Base-by-base conservation (phyloP, 768 basidiomycete species). In the Asterophora parasitica region DNA sequence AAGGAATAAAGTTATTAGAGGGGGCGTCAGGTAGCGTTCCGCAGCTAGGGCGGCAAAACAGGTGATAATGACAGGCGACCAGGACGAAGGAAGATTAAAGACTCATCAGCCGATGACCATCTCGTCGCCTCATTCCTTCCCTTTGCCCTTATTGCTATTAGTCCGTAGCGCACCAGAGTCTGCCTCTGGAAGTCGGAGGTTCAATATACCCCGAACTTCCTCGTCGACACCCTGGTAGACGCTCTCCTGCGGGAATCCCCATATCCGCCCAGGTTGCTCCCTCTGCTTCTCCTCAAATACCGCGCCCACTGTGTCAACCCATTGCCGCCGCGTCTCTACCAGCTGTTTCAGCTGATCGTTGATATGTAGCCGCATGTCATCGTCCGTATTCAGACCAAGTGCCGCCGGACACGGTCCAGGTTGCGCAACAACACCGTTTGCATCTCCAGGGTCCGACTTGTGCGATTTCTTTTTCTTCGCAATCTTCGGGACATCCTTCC, bases 181-280 rank as follows among this genome's bases (percentile, higher is more conserved):
- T 7, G 44, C 46, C 20, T 59, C 58, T 36, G 49, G 44, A 42
- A 62, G 61, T 19, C 44, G 48, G 17, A 57, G 54, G 34, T 66
- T 48, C 50, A 69, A 65, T 59, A 72, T 66, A 52, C 57, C 66
- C 40, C 64, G 61, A 7, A 85, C 73, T 53, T 81, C 82, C 48
- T 85, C 82, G 4, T 88, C 83, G 42, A 91, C 65, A 16, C 85
- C 92, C 43, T 77, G 75, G 63, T 79, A 97, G 9, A 94, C 67
- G 61, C 86, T 92, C 67, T 67, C 73, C 64, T 71, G 65, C 2
- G 92, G 91, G 13, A 93, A 70, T n/a, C 87, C 89, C 69, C 77
- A 88, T 58, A 88, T 82, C 55, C 83, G 69, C 40, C 91, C 86
- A 0, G 84, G 83, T 38, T 62, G 66, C 48, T 75, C 73, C 57